phyloP scores from a whole-genome alignment of 2,329 filamentous ascomycete species.

The Colletotrichum karsti region DNA sequence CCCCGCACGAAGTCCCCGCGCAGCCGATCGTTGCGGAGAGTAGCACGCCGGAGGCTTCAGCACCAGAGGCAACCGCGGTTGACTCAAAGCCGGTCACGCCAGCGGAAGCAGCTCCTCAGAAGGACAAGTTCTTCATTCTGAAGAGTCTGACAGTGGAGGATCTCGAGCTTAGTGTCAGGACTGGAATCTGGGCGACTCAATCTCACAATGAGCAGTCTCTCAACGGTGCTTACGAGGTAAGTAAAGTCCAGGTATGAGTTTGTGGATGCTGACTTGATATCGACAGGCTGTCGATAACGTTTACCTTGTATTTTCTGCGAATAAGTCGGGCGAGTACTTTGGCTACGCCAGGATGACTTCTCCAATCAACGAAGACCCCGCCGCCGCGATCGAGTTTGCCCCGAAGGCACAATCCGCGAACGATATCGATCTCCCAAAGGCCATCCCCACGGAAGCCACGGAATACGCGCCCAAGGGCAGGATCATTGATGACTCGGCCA shows the following conservation, averaged over 20 bases:
- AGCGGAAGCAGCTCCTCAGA: conserved; percentile 40
- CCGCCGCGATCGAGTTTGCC: conserved; percentile 74
- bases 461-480: conserved; percentile 81
- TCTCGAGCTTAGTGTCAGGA: conserved; percentile 86
- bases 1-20: background rate
- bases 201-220: conserved; percentile 88
- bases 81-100: background rate
- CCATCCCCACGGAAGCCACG: conserved; percentile 81
- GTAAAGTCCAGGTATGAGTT: conserved; percentile 30
- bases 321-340: conserved; percentile 97
- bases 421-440: conserved; percentile 76
- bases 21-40: background rate
- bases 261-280: conserved; percentile 2
- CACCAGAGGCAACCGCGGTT: background rate
- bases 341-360: conserved; percentile 93
- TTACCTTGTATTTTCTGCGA: conserved; percentile 93
- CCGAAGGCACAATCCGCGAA: conserved; percentile 67
- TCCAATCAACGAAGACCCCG: conserved; percentile 80
- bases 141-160: conserved; percentile 94
- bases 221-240: conserved; percentile 84
- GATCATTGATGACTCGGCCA: conserved; percentile 90
- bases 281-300: conserved; percentile 80
- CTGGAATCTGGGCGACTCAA: conserved; percentile 93
- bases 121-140: conserved; percentile 88
- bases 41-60: background rate